A percentile compares a stretch with the other conserved stretches of the same genome.
phyloP scores from a whole-genome alignment of 495 filamentous ascomycete species.

The Penicillium crystallinum region DNA sequence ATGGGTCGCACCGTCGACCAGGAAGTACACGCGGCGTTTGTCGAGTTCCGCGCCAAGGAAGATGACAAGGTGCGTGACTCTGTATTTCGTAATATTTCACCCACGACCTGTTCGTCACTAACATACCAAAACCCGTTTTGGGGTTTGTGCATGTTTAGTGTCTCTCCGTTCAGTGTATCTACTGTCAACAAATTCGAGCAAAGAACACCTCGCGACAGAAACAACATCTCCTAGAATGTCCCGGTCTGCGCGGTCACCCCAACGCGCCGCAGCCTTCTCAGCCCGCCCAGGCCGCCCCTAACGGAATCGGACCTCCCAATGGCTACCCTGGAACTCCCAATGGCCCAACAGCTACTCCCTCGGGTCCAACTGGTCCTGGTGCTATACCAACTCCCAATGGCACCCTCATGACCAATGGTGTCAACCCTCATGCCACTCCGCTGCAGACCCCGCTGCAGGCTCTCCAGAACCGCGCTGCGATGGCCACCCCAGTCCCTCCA shows the following conservation, averaged over 20 bases:
- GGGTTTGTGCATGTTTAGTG: slow-evolving; percentile 35
- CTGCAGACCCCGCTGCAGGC: slow-evolving; percentile 42
- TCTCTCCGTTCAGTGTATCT: slow-evolving; percentile 56
- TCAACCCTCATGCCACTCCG: slow-evolving; percentile 41
- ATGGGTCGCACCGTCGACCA: slow-evolving; percentile 56
- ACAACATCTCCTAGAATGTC: slow-evolving; percentile 52
- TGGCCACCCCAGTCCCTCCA: slow-evolving; percentile 35
- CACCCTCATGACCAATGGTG: slow-evolving; percentile 42
- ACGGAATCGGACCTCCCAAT: slow-evolving; percentile 42
- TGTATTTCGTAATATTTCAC: slow-evolving; percentile 48
- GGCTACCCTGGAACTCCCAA: slow-evolving; percentile 45
- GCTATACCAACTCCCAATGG: slow-evolving; percentile 38
- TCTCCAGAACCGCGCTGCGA: slow-evolving; percentile 33
- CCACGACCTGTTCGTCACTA: slow-evolving; percentile 27
- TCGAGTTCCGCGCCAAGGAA: slow-evolving; percentile 58
- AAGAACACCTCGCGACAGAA: slow-evolving; percentile 56
- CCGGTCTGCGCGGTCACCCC: slow-evolving; percentile 44
- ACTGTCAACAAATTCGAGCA: slow-evolving; percentile 53
- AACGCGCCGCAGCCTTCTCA: slow-evolving; percentile 41
- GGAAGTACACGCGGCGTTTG: slow-evolving; percentile 54
- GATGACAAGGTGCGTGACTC: slow-evolving; percentile 53
- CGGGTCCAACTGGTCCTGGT: slow-evolving; percentile 30
- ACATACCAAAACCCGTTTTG: slow-evolving; percentile 28
- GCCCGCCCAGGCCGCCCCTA: slow-evolving; percentile 34
- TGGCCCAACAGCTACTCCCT: slow-evolving; percentile 31